A percentile compares a stretch with the other conserved stretches of the same genome.
Conservation (phyloP, 2,329 filamentous ascomycete species). For the Aspergillus unguis region DNA sequence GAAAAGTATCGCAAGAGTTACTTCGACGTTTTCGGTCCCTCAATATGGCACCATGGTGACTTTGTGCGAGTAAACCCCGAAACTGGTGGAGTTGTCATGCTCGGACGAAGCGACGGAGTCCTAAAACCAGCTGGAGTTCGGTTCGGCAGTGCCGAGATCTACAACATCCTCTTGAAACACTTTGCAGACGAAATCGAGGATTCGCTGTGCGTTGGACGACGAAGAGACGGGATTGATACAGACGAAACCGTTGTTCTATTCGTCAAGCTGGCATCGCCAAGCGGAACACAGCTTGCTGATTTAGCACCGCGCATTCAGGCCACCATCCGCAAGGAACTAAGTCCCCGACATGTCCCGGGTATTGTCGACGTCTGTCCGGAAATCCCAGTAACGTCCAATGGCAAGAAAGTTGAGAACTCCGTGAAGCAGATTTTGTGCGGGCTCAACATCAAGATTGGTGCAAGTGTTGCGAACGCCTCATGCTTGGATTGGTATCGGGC, state of each 20-base stretch:
- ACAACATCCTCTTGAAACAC: conserved; percentile 84
- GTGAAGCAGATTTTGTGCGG: conserved; percentile 96
- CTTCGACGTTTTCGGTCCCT: conserved; percentile 72
- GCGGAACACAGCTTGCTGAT: conserved; percentile 52
- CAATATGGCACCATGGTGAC: conserved; percentile 88
- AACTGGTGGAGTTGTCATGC: conserved; percentile 81
- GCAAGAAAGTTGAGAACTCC: conserved; percentile 96
- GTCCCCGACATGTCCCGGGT: conserved; percentile 82
- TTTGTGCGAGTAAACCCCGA: conserved; percentile 70
- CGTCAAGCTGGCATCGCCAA: conserved; percentile 62
- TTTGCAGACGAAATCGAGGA: conserved; percentile 78
- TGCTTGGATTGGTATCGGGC: conserved; percentile 82
- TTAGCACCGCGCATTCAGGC: conserved; percentile 63
- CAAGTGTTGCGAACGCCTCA: conserved; percentile 87
- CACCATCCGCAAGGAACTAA: conserved; percentile 72
- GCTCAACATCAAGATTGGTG: conserved; percentile 79
- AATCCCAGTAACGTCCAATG: conserved; percentile 88
- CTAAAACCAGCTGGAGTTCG: conserved; percentile 88
- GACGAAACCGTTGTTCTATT: conserved; percentile 91
- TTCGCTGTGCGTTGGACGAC: conserved; percentile 78
- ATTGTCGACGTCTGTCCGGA: conserved; percentile 78
- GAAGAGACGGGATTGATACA: conserved; percentile 63
- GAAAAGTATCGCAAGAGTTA: conserved; percentile 80
- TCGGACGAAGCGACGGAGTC: conserved; percentile 87
- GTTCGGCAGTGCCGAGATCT: conserved; percentile 93